Evolutionary conservation across 2,329 filamentous ascomycete genomes (phyloP).

Genomic region (Fusarium goolgardi): DNA sequence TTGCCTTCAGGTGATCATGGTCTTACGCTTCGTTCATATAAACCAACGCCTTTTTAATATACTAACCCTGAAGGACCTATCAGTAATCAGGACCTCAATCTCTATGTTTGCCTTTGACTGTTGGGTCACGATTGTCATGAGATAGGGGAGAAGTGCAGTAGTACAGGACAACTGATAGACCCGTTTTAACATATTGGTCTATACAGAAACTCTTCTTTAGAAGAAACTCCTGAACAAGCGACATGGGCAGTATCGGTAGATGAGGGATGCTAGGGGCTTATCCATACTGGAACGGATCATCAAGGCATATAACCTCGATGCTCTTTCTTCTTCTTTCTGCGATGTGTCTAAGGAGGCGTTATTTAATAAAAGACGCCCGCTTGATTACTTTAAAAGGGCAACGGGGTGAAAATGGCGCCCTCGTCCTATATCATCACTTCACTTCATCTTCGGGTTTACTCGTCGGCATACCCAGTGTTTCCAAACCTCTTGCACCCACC

Average conservation of each 20-base stretch:
- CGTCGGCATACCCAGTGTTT: conserved; percentile 51
- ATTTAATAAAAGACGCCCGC: not conserved
- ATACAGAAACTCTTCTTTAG: not conserved
- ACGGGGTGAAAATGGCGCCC: not conserved
- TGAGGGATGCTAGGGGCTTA: not conserved
- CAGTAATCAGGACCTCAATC: conserved; percentile 49
- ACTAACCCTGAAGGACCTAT: conserved; percentile 51
- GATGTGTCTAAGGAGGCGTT: not conserved
- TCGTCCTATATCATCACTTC: conserved; percentile 1
- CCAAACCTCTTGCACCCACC: conserved; percentile 51
- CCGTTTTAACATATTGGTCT: not conserved
- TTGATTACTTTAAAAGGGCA: not conserved
- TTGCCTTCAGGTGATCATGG: no score
- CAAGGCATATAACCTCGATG: not conserved
- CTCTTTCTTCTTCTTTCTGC: not conserved
- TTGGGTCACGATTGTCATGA: conserved; percentile 49
- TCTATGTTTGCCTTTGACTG: conserved; percentile 53
- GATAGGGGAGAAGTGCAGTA: not conserved
- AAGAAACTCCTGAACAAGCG: no score
- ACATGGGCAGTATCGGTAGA: not conserved
- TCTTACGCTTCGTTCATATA: no score
- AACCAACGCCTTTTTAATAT: conserved; percentile 41
- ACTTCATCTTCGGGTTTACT: conserved; percentile 44
- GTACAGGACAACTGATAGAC: not conserved
- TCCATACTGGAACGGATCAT: not conserved